A percentile compares a stretch with the other conserved stretches of the same genome.
Evolutionary conservation across 2,329 filamentous ascomycete species (phyloP).

Genomic region (Penicillium sp.): DNA sequence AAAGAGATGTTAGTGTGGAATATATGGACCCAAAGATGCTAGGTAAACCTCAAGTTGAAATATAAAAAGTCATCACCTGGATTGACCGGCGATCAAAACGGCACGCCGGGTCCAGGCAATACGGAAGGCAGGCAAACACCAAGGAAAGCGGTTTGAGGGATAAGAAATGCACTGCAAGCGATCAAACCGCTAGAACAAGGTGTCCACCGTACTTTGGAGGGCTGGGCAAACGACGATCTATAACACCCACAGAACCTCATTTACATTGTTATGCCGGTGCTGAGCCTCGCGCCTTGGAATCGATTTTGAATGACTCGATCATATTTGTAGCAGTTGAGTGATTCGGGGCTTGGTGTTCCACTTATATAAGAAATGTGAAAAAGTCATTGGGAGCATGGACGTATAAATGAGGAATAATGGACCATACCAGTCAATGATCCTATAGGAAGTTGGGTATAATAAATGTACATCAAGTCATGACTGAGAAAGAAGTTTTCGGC

Average conservation of each 20-base stretch:
- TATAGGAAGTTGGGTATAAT: slow-evolving; percentile 21
- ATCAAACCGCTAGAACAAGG: background rate
- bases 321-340: background rate
- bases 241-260: background rate
- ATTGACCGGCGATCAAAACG: background rate
- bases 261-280: background rate
- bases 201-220: background rate
- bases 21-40: background rate
- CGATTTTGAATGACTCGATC: background rate
- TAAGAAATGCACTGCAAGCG: background rate
- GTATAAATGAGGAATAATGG: background rate
- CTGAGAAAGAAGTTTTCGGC: background rate
- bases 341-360: background rate
- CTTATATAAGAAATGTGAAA: background rate
- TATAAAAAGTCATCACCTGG: background rate
- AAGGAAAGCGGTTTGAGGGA: background rate
- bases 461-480: slow-evolving; percentile 26
- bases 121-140: background rate
- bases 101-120: background rate
- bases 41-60: background rate
- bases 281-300: background rate
- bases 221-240: background rate
- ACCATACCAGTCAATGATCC: background rate
- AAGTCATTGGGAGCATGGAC: background rate
- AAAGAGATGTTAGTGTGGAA: background rate